Evolutionary conservation across 768 basidiomycete species (phyloP), one percentile per base, ranked within the genome.

Genomic region (Gymnopilus dilepis): DNA sequence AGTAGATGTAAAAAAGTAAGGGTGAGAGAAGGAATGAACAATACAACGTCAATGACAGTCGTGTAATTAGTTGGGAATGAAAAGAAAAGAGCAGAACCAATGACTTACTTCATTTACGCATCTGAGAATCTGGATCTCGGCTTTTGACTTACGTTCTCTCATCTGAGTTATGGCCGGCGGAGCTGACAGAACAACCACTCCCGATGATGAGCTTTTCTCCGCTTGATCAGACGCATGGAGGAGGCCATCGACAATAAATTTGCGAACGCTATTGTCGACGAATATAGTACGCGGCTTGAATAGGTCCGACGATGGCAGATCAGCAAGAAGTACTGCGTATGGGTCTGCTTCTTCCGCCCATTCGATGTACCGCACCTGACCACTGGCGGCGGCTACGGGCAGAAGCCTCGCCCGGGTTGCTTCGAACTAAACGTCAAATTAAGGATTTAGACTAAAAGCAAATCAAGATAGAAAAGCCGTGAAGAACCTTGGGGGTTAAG

Each of bases 281-380:
- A 83, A 85, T 28, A 92, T 78, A 9, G 73, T 78, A 11, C 74
- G 78, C 60, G 43, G 45, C 65, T 40, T 22, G 30, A 58, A 31
- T 8, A 55, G 33, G 33, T 21, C 47, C 31, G 52, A 21, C 42
- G 52, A 24, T 43, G 22, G 37, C 17, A 60, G 28, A 24, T 70
- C 68, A 34, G 72, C 66, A 26, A 77, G 59, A 4, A 84, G 83
- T n/a, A 81, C 72, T 2, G 78, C 63, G 66, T 89, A 94, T 0
- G 92, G 91, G 69, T 84, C 77, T 17, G 81, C 84, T 50, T 89
- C 86, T 71, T 94, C 92, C 13, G 84, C 76, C 89, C 88, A 90
- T 64, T 80, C 80, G 7, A 82, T 74, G 61, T 80, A 90, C 17
- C 73, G 68, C 28, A 84, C 77, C 15, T 76, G 64, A 19, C 73